Evolutionary conservation across 331 rosid genomes (phyloP).

Genomic region (Telfairia occidentalis): DNA sequence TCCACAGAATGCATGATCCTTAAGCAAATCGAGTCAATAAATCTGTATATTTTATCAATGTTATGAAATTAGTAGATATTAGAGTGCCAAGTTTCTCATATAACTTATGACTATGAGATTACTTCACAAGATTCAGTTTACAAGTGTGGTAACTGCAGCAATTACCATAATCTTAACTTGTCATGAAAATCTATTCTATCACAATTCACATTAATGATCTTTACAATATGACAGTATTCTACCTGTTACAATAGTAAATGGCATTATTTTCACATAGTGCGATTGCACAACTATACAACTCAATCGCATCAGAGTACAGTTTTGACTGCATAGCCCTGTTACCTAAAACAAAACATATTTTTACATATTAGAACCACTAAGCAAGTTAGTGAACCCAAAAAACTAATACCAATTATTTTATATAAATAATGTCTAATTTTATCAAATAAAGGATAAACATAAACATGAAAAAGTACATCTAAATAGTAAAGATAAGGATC

Average conservation of each 20-base stretch:
- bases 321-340: constrained; percentile 72
- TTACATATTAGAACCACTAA: constrained; percentile 2
- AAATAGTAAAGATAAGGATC: neutral
- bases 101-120: neutral
- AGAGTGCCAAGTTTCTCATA: neutral
- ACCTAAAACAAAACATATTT: constrained; percentile 37
- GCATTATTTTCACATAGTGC: constrained; percentile 60
- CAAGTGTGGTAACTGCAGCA: neutral
- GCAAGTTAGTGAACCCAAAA: neutral
- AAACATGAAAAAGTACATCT: neutral
- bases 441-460: neutral
- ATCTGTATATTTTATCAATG: no score
- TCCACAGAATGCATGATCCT: neutral
- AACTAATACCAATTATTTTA: neutral
- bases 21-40: neutral
- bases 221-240: constrained; percentile 12
- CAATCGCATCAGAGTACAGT: constrained; percentile 53
- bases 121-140: neutral
- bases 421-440: neutral
- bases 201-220: neutral
- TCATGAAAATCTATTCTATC: neutral
- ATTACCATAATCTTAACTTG: no score
- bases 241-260: constrained; percentile 93
- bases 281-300: constrained; percentile 69
- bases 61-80: no score